Percentiles rank a stretch among this genome's conserved stretches.
Conservation (phyloP, 2,329 filamentous ascomycete genomes). For the Paecilomyces variotii region DNA sequence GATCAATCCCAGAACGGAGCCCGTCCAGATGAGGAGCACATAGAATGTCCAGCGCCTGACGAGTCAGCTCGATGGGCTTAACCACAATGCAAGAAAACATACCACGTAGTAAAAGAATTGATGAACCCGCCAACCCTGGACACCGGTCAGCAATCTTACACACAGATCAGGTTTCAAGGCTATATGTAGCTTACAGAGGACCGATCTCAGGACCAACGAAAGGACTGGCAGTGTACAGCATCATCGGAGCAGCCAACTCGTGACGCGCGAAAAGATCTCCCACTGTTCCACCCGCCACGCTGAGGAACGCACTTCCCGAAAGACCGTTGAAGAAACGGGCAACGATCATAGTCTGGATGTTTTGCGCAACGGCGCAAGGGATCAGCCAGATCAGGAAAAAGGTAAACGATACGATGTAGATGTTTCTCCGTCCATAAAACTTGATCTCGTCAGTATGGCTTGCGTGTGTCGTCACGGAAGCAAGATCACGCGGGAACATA, state of each 20-base stretch:
- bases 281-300: conserved; percentile 75
- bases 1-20: conserved; percentile 56
- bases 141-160: conserved; percentile 4
- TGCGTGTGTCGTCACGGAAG: not conserved
- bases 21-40: conserved; percentile 73
- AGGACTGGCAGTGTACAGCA: conserved; percentile 61
- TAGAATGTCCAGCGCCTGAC: conserved; percentile 71
- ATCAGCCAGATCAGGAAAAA: conserved; percentile 74
- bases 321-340: conserved; percentile 59
- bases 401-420: conserved; percentile 67
- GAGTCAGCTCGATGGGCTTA: not conserved
- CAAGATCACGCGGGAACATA: conserved; percentile 7
- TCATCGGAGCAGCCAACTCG: conserved; percentile 72
- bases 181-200: conserved; percentile 33
- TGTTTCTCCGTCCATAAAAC: conserved; percentile 75
- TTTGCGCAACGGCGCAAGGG: conserved; percentile 70
- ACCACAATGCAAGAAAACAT: conserved; percentile 7
- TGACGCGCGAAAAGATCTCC: conserved; percentile 66
- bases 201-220: conserved; percentile 52
- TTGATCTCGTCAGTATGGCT: conserved; percentile 20
- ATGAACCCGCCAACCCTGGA: conserved; percentile 65
- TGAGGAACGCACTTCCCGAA: conserved; percentile 46
- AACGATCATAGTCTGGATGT: conserved; percentile 72
- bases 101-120: conserved; percentile 64
- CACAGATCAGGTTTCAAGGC: not conserved